Conservation (phyloP, 1,284 basidiomycete species). For the Naganishia albida region DNA sequence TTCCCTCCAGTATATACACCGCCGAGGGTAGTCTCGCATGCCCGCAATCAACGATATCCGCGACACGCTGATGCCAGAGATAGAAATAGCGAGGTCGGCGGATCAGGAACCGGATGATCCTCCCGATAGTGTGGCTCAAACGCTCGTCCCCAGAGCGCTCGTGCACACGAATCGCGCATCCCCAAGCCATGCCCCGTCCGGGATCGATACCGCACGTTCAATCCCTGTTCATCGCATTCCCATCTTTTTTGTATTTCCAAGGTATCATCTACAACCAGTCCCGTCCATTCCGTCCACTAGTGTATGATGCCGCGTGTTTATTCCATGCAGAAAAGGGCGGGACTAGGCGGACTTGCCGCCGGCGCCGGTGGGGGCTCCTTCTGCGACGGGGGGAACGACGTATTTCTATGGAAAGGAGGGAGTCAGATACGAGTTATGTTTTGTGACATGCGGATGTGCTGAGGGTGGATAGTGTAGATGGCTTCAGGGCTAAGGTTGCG, state of each 20-base stretch:
- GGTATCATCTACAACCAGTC: constrained; percentile 20
- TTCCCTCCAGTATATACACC: too few species aligned
- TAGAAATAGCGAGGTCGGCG: too few species aligned
- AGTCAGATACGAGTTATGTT: not conserved
- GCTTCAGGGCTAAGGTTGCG: not conserved
- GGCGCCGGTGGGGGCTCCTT: constrained; percentile 9
- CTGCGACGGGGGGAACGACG: constrained; percentile 29
- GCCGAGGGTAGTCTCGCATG: too few species aligned
- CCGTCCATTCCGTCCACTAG: constrained; percentile 6
- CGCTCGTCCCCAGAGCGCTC: too few species aligned
- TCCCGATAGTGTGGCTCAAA: too few species aligned
- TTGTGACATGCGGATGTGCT: not conserved
- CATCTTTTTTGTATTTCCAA: constrained; percentile 12
- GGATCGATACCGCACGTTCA: not conserved
- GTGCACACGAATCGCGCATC: too few species aligned
- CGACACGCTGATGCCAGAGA: too few species aligned
- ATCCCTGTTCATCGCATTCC: too few species aligned
- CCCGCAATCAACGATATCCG: too few species aligned
- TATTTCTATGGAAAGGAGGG: constrained; percentile 27
- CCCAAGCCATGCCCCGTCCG: too few species aligned
- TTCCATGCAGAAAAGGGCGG: not conserved
- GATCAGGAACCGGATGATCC: too few species aligned
- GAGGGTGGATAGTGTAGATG: too few species aligned
- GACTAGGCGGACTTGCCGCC: constrained; percentile 15
- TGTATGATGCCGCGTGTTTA: not conserved